Evolutionary conservation across 352 stramenopile genomes (phyloP).

Genomic region (Phytophthora quininea): DNA sequence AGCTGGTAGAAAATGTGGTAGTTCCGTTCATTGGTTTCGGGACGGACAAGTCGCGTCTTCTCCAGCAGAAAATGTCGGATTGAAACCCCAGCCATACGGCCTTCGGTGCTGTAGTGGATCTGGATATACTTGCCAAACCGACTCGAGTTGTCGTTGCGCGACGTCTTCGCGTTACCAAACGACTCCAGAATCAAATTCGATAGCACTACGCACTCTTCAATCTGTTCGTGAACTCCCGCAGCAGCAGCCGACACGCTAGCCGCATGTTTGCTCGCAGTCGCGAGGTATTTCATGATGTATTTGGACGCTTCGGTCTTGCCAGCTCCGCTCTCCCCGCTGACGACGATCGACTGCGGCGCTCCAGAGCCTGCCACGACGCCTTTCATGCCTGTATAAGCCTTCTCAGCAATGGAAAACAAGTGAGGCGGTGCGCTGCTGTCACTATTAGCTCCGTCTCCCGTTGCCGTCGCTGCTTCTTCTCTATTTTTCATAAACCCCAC

Average conservation of each 20-base stretch:
- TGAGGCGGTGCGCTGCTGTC: slow-evolving; percentile 59
- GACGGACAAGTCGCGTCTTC: slow-evolving; percentile 78
- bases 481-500: slow-evolving; percentile 71
- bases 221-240: slow-evolving; percentile 69
- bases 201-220: slow-evolving; percentile 82
- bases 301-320: slow-evolving; percentile 96
- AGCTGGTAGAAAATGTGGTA: slow-evolving; percentile 89
- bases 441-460: slow-evolving; percentile 22
- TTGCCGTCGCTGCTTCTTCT: slow-evolving; percentile 32
- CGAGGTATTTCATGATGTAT: slow-evolving; percentile 91
- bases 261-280: slow-evolving; percentile 72
- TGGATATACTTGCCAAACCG: slow-evolving; percentile 93
- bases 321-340: slow-evolving; percentile 93
- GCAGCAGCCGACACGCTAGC: slow-evolving; percentile 12
- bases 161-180: slow-evolving; percentile 88
- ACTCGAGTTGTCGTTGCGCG: slow-evolving; percentile 90
- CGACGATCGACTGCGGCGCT: slow-evolving; percentile 92
- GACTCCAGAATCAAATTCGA: slow-evolving; percentile 87
- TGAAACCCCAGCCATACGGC: slow-evolving; percentile 74
- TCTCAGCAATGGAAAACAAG: slow-evolving; percentile 83
- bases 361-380: slow-evolving; percentile 55
- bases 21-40: slow-evolving; percentile 75
- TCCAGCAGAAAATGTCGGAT: slow-evolving; percentile 85
- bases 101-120: slow-evolving; percentile 80
- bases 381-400: slow-evolving; percentile 78